Base-by-base conservation (phyloP, 2,329 filamentous ascomycete genomes). In the Aspergillus sp. region DNA sequence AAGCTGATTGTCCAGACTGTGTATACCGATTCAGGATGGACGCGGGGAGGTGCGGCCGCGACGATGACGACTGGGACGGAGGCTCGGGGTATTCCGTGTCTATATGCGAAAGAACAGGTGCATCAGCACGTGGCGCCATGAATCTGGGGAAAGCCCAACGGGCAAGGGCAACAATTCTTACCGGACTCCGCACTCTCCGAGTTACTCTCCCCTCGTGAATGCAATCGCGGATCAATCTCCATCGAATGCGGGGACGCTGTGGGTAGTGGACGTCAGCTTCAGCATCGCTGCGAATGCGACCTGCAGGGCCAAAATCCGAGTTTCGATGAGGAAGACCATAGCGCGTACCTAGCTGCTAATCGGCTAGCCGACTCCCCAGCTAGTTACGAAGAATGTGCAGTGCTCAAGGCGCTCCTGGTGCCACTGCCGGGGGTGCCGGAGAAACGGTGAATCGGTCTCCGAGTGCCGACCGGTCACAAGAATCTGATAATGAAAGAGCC, bases 171-270 rank as follows among this genome's bases (percentile, higher is more conserved):
- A 30, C 34, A 18, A 26, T 9, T 5, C 36, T 34, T 57, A 49
- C 48, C n/a, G 20, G 55, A 51, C 22, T 53, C 55, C 15, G 56
- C 39, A 41, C 56, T 50, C 20, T 60, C 59, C 22, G 48, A 56
- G 50, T 52, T 64, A 42, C 59, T 48, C 48, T 67, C 61, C 49
- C 58, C 59, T 38, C 59, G 48, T 34, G 59, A 41, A 45, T 64
- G 69, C 49, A 72, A 63, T 48, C 68, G 71, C 52, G 70, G 71
- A 65, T 74, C 72, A 57, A 70, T 67, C 60, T 73, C 70, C 68
- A 72, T 72, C 32, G 54, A 60, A 55, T 60, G 62, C 61, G 62
- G 62, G 57, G 53, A 52, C 51, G 59, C 48, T 49, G 39, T 48
- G 49, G 55, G 22, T 48, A 44, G 39, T 15, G 17, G 22, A 55